phyloP scores from a whole-genome alignment of 352 stramenopile genomes.

The Hyaloperonospora brassicae region DNA sequence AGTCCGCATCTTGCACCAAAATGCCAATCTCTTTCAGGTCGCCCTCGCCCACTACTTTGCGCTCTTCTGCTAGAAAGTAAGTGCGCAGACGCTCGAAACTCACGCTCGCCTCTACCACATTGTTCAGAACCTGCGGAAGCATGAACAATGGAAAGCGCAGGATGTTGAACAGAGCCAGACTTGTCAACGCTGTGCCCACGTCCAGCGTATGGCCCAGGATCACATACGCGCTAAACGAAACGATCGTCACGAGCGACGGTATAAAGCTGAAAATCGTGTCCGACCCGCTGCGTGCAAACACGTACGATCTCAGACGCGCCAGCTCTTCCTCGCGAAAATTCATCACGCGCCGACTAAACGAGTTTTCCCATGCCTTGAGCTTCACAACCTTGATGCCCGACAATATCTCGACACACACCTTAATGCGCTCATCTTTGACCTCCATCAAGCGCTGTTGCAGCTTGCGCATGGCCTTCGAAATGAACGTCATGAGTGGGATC shows the following conservation, averaged over 20 bases:
- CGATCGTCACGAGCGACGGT: slow-evolving; percentile 40
- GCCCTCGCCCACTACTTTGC: slow-evolving; percentile 60
- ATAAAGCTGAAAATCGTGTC: slow-evolving; percentile 55
- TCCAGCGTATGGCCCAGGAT: slow-evolving; percentile 51
- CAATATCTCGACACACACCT: slow-evolving; percentile 73
- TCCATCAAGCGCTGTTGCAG: slow-evolving; percentile 84
- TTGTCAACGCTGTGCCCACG: slow-evolving; percentile 43
- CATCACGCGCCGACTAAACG: slow-evolving; percentile 32
- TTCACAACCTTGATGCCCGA: slow-evolving; percentile 37
- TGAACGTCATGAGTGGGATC: slow-evolving; percentile 85
- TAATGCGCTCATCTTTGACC: slow-evolving; percentile 88
- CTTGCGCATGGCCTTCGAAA: slow-evolving; percentile 83
- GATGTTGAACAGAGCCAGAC: slow-evolving; percentile 53
- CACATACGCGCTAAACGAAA: slow-evolving; percentile 47
- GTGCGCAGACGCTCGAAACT: slow-evolving; percentile 45
- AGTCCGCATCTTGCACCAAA: slow-evolving; percentile 44
- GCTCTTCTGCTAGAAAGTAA: slow-evolving; percentile 67
- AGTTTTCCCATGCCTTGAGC: slow-evolving; percentile 36
- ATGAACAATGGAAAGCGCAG: slow-evolving; percentile 79
- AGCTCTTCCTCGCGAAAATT: slow-evolving; percentile 73
- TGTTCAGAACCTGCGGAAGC: slow-evolving; percentile 24
- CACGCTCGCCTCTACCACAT: slow-evolving; percentile 24
- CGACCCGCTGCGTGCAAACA: slow-evolving; percentile 33
- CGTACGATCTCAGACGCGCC: slow-evolving; percentile 53
- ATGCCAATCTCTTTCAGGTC: slow-evolving; percentile 66